These are phyloP conservation scores for Hylodesmum podocarpum DNA, from an alignment of 306 rosid species.

Conservation along the genomic window DNA sequence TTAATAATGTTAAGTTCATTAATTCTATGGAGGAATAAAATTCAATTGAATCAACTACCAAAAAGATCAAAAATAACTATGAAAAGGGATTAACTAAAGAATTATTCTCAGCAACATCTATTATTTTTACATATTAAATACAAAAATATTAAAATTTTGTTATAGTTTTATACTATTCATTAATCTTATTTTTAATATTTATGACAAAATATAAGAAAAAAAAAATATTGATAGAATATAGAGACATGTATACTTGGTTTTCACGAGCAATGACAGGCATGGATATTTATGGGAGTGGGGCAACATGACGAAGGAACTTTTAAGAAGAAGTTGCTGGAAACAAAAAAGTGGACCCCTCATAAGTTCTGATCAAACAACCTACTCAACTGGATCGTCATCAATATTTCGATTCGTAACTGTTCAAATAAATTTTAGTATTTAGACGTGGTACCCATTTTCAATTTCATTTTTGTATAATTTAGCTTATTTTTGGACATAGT, in stretches of 20 bases:
- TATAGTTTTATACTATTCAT: neutral
- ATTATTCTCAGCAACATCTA: neutral
- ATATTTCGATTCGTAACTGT: neutral
- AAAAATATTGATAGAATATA: neutral
- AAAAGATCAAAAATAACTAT: neutral
- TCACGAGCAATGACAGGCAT: neutral
- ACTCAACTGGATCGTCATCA: neutral
- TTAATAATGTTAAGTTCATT: neutral
- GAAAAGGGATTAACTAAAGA: neutral
- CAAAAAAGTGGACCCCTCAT: neutral
- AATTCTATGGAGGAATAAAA: neutral
- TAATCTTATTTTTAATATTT: neutral
- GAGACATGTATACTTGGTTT: neutral
- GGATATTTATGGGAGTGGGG: conserved; percentile 34
- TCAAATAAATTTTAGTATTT: neutral
- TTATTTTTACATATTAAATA: neutral
- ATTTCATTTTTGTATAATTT: no score
- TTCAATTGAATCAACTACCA: neutral
- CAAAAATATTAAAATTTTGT: no score
- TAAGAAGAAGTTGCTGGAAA: conserved; percentile 31
- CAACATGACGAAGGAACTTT: neutral
- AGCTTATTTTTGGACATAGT: neutral
- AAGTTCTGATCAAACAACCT: neutral
- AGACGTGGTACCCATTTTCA: neutral
- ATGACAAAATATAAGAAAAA: no score